Base-by-base conservation (phyloP, 2,329 filamentous ascomycete species). In the Paracamarosporium sp. region DNA sequence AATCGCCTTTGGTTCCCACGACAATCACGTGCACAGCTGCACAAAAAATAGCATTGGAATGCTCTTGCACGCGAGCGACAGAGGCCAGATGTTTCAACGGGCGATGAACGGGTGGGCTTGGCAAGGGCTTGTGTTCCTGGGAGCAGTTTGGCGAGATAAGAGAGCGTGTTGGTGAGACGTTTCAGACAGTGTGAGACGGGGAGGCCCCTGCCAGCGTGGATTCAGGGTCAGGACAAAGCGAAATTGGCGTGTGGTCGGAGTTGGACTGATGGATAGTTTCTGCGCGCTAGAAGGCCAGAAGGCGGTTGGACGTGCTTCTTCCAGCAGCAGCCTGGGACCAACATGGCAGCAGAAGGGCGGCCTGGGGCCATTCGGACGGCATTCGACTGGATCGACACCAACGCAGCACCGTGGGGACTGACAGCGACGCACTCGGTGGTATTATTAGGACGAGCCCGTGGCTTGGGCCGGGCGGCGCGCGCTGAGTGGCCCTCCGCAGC, bases 381-480 rank as follows among this genome's bases (percentile, higher is more conserved):
- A 20, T 36, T 30, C 8, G 20, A 35, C 30, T 17, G 22, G 27
- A 31, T 33, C 9, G 28, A n/a, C 31, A 36, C 46, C 46, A 27
- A 36, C 20, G 46, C 46, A 36, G 46, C 46, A 48, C 31, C 46
- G 46, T 50, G 47, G 47, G 15, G 22, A 38, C 24, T n/a, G 46
- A 40, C 46, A 27, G 33, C 31, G 33, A 36, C n/a, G 46, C 33
- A 17, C 31, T 38, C 33, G 47, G 47, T 22, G 36, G 48, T 51
- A 51, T 51, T 41, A 51, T 51, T 51, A 51, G 48, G n/a, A 51
- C 36, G 28, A 5, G 12, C 25, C 30, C 48, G 48, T 51, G 48
- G 48, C 48, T 51, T 38, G 48, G 12, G 25, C 8, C 25, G 36
- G 36, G 17, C 35, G 7, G 15, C 15, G 47, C 22, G 33, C 33